phyloP scores from a whole-genome alignment of 148 eudicot species.

The Amaranthus palmeri region DNA sequence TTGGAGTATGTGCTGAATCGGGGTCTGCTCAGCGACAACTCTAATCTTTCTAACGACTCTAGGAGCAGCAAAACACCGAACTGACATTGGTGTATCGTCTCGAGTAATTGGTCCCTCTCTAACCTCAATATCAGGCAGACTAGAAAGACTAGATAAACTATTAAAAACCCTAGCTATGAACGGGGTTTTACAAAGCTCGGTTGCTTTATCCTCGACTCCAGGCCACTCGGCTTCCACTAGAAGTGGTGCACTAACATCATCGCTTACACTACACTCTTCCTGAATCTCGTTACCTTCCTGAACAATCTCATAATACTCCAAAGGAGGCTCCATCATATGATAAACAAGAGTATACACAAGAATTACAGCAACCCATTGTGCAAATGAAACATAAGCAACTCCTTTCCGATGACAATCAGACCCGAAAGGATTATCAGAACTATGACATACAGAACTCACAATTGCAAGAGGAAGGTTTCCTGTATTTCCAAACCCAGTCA shows the following conservation, averaged over 20 bases:
- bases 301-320: slow-evolving; percentile 56
- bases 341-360: slow-evolving; percentile 63
- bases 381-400: slow-evolving; percentile 64
- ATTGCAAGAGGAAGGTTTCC: slow-evolving; percentile 64
- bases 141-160: slow-evolving; percentile 36
- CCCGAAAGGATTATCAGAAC: slow-evolving; percentile 43
- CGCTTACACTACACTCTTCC: slow-evolving; percentile 9
- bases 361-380: slow-evolving; percentile 67
- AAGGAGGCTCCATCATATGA: slow-evolving; percentile 78
- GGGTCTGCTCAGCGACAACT: slow-evolving; percentile 63
- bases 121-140: slow-evolving; percentile 32
- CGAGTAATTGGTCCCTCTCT: slow-evolving; percentile 14
- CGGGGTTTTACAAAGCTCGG: slow-evolving; percentile 47
- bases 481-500: slow-evolving; percentile 71
- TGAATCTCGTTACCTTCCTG: slow-evolving; percentile 33
- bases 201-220: slow-evolving; percentile 51
- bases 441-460: slow-evolving; percentile 61
- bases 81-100: slow-evolving; percentile 30
- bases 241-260: slow-evolving; percentile 41
- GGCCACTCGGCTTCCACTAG: slow-evolving; percentile 69
- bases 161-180: slow-evolving; percentile 46
- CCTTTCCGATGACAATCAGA: slow-evolving; percentile 48
- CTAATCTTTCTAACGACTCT: slow-evolving; percentile 43
- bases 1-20: slow-evolving; percentile 55
- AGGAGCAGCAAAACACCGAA: slow-evolving; percentile 52